Percentiles rank a stretch among this genome's conserved stretches.
phyloP scores from a whole-genome alignment of 83 land plant species.

The Diphasiastrum complanatum region DNA sequence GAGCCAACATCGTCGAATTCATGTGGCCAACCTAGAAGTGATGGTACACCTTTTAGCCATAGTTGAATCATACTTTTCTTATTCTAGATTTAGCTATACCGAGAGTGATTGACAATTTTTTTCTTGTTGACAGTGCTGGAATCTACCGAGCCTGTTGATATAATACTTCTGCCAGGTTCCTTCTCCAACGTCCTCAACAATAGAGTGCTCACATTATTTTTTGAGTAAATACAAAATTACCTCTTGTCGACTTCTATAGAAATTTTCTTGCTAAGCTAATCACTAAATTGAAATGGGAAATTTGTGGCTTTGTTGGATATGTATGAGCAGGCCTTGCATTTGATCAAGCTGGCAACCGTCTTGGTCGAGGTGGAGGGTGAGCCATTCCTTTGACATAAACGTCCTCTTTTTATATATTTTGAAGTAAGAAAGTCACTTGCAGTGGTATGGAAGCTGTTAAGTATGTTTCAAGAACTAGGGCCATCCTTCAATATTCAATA shows the following conservation, averaged over 20 bases:
- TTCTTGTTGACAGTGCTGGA: constrained; percentile 52
- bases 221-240: background rate
- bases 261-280: background rate
- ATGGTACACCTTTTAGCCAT: constrained; percentile 43
- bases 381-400: too few relatives aligned
- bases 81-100: background rate
- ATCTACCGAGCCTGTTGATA: constrained; percentile 61
- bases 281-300: background rate
- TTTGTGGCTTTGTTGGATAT: background rate
- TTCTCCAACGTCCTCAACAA: constrained; percentile 2
- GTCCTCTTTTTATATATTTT: too few relatives aligned
- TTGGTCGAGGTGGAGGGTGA: constrained; percentile 96
- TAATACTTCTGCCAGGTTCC: constrained; percentile 70
- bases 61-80: background rate
- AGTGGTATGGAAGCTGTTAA: too few relatives aligned
- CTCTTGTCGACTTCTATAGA: background rate
- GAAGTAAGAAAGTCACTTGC: too few relatives aligned
- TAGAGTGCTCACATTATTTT: background rate
- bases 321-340: constrained; percentile 70
- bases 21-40: constrained; percentile 58
- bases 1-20: constrained; percentile 58
- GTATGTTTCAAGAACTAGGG: too few relatives aligned
- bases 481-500: too few relatives aligned
- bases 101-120: background rate
- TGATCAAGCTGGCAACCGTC: constrained; percentile 64